Evolutionary conservation across 2,329 filamentous ascomycete genomes (phyloP).

Genomic region (Beauveria sp.): DNA sequence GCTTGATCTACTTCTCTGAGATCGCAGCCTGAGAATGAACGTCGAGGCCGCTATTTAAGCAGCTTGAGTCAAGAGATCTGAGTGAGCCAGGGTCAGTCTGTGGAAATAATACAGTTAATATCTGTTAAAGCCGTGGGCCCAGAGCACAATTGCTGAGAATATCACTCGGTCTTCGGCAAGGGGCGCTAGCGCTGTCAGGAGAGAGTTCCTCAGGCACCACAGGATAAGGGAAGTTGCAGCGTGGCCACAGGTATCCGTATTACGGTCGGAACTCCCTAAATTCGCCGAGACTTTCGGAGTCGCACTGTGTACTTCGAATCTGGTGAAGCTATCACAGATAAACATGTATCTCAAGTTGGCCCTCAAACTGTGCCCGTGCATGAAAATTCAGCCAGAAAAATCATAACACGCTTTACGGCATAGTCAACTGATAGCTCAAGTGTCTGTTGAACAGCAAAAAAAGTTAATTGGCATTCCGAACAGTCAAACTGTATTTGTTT

Average conservation of each 20-base stretch:
- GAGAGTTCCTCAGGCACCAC: constrained; percentile 11
- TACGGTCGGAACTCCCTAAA: constrained; percentile 9
- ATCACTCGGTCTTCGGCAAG: not conserved
- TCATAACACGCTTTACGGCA: not conserved
- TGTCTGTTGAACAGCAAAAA: not conserved
- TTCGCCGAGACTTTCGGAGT: constrained; percentile 10
- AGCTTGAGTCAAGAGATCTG: not conserved
- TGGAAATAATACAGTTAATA: not conserved
- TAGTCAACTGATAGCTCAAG: not conserved
- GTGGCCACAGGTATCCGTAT: not conserved
- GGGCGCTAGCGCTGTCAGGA: not conserved
- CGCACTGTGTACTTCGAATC: constrained; percentile 11
- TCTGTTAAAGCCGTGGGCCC: too few relatives aligned
- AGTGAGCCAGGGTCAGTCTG: not conserved
- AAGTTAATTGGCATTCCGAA: not conserved
- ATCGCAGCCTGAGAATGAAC: not conserved
- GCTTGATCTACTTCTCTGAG: not conserved
- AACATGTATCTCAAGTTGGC: not conserved
- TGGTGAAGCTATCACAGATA: not conserved
- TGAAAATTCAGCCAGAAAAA: not conserved
- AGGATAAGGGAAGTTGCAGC: not conserved
- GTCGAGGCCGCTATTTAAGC: not conserved
- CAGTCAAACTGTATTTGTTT: not conserved
- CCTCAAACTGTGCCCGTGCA: not conserved
- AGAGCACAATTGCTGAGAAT: too few relatives aligned